Conservation (phyloP, 768 basidiomycete species). For the Lyophyllum decastes region DNA sequence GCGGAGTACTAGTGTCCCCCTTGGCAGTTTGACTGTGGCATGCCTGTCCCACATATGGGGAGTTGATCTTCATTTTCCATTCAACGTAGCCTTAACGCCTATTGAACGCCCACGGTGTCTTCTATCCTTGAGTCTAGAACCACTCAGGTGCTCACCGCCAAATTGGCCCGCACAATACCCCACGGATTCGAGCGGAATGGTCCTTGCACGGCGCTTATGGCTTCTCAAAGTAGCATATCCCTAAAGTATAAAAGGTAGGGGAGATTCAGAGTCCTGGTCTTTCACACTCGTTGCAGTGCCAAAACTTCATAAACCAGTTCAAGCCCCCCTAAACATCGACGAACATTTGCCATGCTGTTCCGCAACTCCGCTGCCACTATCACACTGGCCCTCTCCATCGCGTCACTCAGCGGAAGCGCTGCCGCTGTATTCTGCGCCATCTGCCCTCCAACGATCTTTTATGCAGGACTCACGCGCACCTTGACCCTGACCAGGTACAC, state of each 20-base stretch:
- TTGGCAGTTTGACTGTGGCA: not conserved
- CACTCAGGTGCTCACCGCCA: not conserved
- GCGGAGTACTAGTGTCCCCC: not conserved
- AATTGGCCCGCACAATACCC: not conserved
- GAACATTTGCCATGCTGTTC: not conserved
- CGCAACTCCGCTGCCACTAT: not conserved
- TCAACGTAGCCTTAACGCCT: not conserved
- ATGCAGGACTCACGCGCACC: slow-evolving; percentile 4
- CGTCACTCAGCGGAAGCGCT: not conserved
- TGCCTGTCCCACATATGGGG: not conserved
- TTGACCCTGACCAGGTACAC: slow-evolving; percentile 12
- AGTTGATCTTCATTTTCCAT: not conserved
- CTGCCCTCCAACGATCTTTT: slow-evolving; percentile 13
- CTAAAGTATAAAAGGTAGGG: not conserved
- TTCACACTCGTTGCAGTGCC: not conserved
- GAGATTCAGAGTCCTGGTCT: not conserved
- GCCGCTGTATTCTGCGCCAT: slow-evolving; percentile 11
- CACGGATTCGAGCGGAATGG: not conserved
- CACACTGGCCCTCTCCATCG: not conserved
- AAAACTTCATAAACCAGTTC: not conserved
- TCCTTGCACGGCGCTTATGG: not conserved
- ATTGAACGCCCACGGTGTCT: not conserved
- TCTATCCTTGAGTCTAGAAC: not conserved
- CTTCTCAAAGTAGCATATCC: not conserved
- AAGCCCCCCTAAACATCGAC: not conserved